Base-by-base conservation (phyloP, 2,329 filamentous ascomycete genomes). In the Penicillium sp. region DNA sequence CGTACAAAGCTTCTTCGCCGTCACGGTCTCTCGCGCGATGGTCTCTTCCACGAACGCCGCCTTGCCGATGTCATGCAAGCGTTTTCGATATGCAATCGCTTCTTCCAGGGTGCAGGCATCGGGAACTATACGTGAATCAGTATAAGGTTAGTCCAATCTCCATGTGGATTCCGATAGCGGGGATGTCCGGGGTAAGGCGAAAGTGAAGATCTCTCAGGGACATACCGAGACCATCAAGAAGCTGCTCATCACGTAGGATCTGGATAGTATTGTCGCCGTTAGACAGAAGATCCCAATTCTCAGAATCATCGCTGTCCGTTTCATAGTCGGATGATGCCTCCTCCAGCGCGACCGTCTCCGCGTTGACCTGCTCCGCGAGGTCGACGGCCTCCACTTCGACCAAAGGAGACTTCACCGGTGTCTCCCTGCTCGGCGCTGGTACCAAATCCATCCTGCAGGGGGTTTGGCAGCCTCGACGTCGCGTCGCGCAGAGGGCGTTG, bases 1-100 rank as follows among this genome's bases (percentile, higher is more conserved):
- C 8, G 89, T 91, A 67, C 92, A 85, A 27, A 96, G 79, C 72
- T 90, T 92, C 74, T 88, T 90, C 48, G 88, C 88, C 18, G 87
- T 86, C 68, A 94, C 85, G 46, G 78, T 79, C 28, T 85, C 84
- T 47, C 80, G 79, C 56, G 85, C 83, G 45, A 95, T 78, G 28
- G 87, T 91, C 61, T 85, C 80, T 62, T 84, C 78, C 65, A 89
- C 84, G 69, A 96, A 95, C 54, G 86, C 81, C 54, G 84, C 81
- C 20, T 89, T 88, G n/a, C 92, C 92, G 55, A 91, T 78, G 46
- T 84, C 79, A 66, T 88, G 88, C 53, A 96, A 79, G 57, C 88
- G 81, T 62, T 86, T 81, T 59, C 88, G 85, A 67, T 86, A 88
- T 16, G 78, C 76, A 53, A 81, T 76, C 24, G 87, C 84, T 73